Percentiles rank a stretch among this genome's conserved stretches.
These are phyloP conservation scores for Blastobotrys muscicola DNA, from an alignment of 805 yeast genomes.

Conservation along the genomic window DNA sequence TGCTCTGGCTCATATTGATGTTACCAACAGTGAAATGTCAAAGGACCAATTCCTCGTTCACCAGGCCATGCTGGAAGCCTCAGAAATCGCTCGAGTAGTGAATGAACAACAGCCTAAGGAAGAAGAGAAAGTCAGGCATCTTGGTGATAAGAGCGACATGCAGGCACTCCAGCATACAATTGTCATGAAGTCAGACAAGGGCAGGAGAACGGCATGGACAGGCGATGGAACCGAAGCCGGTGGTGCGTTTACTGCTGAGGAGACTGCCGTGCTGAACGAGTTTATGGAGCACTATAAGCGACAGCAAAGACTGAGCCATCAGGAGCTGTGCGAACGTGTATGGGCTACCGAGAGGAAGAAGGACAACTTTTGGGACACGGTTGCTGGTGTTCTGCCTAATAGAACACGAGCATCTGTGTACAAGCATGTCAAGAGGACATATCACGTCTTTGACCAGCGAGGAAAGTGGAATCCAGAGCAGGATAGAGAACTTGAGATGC, in stretches of 20 bases:
- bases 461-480: slow-evolving; percentile 88
- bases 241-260: slow-evolving; percentile 51
- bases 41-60: slow-evolving; percentile 5
- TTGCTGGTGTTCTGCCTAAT: slow-evolving; percentile 71
- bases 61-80: slow-evolving; percentile 15
- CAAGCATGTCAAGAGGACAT: slow-evolving; percentile 84
- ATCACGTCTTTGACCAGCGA: slow-evolving; percentile 77
- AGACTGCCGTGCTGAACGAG: slow-evolving; percentile 58
- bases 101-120: not conserved
- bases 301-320: slow-evolving; percentile 51
- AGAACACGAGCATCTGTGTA: slow-evolving; percentile 84
- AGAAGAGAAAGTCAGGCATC: slow-evolving; percentile 4
- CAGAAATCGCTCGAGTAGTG: slow-evolving; percentile 11
- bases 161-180: not conserved
- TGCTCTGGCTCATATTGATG: slow-evolving; percentile 40
- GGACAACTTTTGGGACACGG: slow-evolving; percentile 82
- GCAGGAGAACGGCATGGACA: slow-evolving; percentile 12
- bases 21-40: slow-evolving; percentile 22
- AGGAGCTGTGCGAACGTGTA: slow-evolving; percentile 69
- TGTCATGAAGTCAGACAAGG: not conserved
- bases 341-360: slow-evolving; percentile 81
- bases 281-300: slow-evolving; percentile 63
- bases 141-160: slow-evolving; percentile 2
- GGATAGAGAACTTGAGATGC: slow-evolving; percentile 53
- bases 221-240: slow-evolving; percentile 24